Percentiles rank a stretch among this genome's conserved stretches.
phyloP scores from a whole-genome alignment of 495 filamentous ascomycete genomes.

The Patellaria atrata region DNA sequence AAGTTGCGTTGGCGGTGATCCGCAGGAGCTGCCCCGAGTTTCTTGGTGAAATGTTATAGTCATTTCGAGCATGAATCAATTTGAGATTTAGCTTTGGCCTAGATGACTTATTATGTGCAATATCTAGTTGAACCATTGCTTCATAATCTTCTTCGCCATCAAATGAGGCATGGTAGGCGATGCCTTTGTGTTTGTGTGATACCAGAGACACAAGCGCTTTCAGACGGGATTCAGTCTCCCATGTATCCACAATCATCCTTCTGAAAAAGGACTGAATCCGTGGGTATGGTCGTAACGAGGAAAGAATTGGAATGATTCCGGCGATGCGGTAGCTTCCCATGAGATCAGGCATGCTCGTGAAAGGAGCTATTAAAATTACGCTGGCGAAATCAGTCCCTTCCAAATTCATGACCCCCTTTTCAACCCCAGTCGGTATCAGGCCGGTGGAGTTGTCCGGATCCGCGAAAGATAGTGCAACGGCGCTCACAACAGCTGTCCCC shows the following conservation, averaged over 20 bases:
- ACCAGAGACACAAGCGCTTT: slow-evolving; percentile 16
- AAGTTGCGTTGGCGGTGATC: too few species aligned
- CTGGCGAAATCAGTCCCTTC: slow-evolving; percentile 40
- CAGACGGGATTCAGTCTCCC: slow-evolving; percentile 39
- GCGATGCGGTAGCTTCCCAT: slow-evolving; percentile 57
- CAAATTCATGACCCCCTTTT: background rate
- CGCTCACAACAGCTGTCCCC: slow-evolving; percentile 70
- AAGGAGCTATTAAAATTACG: slow-evolving; percentile 63
- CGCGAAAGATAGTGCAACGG: slow-evolving; percentile 52
- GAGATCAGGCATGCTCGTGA: slow-evolving; percentile 57
- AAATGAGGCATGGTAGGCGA: too few species aligned
- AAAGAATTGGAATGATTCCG: slow-evolving; percentile 64
- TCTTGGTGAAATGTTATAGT: too few species aligned
- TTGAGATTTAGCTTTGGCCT: too few species aligned
- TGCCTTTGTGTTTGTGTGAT: too few species aligned
- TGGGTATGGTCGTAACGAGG: slow-evolving; percentile 51
- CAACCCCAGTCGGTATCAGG: slow-evolving; percentile 4
- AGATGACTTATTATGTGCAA: too few species aligned
- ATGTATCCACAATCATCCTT: slow-evolving; percentile 37
- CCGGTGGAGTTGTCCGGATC: slow-evolving; percentile 21
- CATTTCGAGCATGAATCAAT: too few species aligned
- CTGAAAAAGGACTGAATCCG: slow-evolving; percentile 34
- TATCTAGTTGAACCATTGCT: too few species aligned
- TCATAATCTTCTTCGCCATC: too few species aligned
- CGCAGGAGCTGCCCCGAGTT: too few species aligned